These are phyloP conservation scores for Aspergillus neotritici DNA, from an alignment of 2,329 filamentous ascomycete species.

Conservation along the genomic window DNA sequence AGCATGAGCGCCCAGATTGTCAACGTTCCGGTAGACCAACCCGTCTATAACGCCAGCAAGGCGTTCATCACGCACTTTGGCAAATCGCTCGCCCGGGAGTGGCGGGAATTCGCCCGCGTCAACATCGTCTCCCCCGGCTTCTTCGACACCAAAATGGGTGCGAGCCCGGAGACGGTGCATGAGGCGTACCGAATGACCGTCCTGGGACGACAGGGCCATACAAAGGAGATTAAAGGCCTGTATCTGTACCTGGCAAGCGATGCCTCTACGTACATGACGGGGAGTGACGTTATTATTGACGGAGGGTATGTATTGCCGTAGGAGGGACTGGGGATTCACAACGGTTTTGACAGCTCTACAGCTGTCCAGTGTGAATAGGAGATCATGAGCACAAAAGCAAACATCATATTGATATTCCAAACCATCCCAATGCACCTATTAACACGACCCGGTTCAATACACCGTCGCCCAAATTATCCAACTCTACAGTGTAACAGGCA, in stretches of 20 bases:
- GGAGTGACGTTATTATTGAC: slow-evolving; percentile 46
- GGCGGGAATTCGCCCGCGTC: slow-evolving; percentile 53
- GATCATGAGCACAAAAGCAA: no score
- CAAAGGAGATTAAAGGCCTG: slow-evolving; percentile 35
- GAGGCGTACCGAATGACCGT: slow-evolving; percentile 46
- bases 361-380: no score
- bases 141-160: slow-evolving; percentile 54
- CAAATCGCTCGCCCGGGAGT: slow-evolving; percentile 52
- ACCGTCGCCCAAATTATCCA: no score
- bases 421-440: no score
- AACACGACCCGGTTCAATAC: no score
- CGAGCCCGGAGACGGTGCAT: slow-evolving; percentile 38
- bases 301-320: slow-evolving; percentile 41
- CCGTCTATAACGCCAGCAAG: slow-evolving; percentile 54
- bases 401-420: no score
- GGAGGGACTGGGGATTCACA: not conserved
- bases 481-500: no score
- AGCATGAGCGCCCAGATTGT: slow-evolving; percentile 49
- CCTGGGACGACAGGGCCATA: slow-evolving; percentile 36
- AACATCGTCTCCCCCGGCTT: slow-evolving; percentile 53
- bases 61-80: slow-evolving; percentile 53
- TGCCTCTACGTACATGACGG: slow-evolving; percentile 46
- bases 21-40: slow-evolving; percentile 50
- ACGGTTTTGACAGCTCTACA: no score
- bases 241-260: slow-evolving; percentile 45